Evolutionary conservation across 2,329 filamentous ascomycete genomes (phyloP).

Genomic region (Curvularia sp.): DNA sequence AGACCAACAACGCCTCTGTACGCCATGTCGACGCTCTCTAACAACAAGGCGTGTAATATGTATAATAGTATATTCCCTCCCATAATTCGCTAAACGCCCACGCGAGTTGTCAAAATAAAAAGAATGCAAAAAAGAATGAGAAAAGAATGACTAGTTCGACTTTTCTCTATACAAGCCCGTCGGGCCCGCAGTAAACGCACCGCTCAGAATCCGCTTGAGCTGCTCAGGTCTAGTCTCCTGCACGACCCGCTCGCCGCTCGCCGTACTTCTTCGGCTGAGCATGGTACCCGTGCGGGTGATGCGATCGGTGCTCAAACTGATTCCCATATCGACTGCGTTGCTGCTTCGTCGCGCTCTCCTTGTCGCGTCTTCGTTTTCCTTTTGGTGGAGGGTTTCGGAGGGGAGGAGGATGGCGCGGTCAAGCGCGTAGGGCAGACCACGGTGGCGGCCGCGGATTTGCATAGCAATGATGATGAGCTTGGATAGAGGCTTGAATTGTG

Average conservation of each 20-base stretch:
- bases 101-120: no score
- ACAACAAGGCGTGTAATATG: no score
- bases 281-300: slow-evolving; percentile 34
- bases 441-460: slow-evolving; percentile 70
- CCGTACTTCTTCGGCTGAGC: slow-evolving; percentile 27
- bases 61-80: no score
- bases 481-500: slow-evolving; percentile 76
- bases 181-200: slow-evolving; percentile 36
- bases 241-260: slow-evolving; percentile 16
- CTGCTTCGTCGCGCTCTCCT: slow-evolving; percentile 48
- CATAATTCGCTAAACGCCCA: no score
- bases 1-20: no score
- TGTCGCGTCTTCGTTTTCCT: slow-evolving; percentile 63
- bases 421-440: slow-evolving; percentile 70
- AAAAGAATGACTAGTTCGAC: slow-evolving; percentile 1
- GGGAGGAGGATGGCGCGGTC: slow-evolving; percentile 75
- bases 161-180: slow-evolving; percentile 22
- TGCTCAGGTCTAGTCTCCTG: slow-evolving; percentile 23
- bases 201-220: slow-evolving; percentile 31
- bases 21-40: no score
- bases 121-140: neutral
- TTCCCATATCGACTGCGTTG: slow-evolving; percentile 25
- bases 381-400: slow-evolving; percentile 67
- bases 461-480: slow-evolving; percentile 72
- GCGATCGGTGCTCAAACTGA: slow-evolving; percentile 13